A percentile compares a stretch with the other conserved stretches of the same genome.
Evolutionary conservation across 768 basidiomycete species (phyloP).

Genomic region (Mycena metata): DNA sequence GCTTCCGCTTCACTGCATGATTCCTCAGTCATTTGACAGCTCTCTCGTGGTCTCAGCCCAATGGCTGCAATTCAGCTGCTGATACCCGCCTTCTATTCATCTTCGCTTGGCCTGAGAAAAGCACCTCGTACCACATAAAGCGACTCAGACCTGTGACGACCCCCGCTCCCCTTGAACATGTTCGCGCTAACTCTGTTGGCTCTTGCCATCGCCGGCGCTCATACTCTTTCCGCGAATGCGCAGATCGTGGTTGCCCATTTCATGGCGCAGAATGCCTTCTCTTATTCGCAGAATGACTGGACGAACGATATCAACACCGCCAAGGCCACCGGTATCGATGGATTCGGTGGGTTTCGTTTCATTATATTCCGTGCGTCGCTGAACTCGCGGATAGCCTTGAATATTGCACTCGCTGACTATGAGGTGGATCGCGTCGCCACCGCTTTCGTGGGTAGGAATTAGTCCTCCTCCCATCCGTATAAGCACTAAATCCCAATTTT

Average conservation of each 20-base stretch:
- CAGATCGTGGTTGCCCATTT: conserved; percentile 34
- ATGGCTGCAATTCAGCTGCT: too few species aligned
- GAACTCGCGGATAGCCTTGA: conserved; percentile 36
- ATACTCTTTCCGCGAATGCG: conserved; percentile 9
- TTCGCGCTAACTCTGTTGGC: background rate
- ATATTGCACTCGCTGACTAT: conserved; percentile 43
- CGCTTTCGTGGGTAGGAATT: conserved; percentile 44
- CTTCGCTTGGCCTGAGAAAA: too few species aligned
- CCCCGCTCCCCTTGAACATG: too few species aligned
- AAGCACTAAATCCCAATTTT: background rate
- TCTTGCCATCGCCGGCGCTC: background rate
- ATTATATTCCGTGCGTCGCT: background rate
- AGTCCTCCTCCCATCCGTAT: background rate
- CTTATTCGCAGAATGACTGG: conserved; percentile 39
- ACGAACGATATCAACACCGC: conserved; percentile 44
- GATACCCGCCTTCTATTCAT: too few species aligned
- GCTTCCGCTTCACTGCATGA: too few species aligned
- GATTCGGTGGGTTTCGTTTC: conserved; percentile 38
- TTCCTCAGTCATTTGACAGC: too few species aligned
- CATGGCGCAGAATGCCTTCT: conserved; percentile 43
- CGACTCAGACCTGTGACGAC: too few species aligned
- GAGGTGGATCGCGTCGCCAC: conserved; percentile 45
- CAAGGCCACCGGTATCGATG: conserved; percentile 42
- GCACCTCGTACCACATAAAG: too few species aligned
- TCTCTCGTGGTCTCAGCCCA: too few species aligned